Evolutionary conservation across 768 basidiomycete species (phyloP).

Genomic region (Amanita molliuscula): DNA sequence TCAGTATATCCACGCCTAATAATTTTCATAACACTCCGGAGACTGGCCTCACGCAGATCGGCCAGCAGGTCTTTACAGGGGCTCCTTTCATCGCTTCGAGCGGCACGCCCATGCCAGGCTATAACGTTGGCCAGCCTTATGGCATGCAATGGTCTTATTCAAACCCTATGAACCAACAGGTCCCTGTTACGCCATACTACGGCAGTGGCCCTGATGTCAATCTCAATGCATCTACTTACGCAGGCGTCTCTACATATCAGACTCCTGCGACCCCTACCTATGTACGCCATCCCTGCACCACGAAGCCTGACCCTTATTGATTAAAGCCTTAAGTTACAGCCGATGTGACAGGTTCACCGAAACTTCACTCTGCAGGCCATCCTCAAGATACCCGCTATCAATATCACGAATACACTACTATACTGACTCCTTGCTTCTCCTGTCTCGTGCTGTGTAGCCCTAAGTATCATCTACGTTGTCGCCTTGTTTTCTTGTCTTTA

Average conservation of each 20-base stretch:
- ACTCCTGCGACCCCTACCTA: background rate
- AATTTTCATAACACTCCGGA: background rate
- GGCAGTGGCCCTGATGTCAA: background rate
- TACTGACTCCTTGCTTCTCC: background rate
- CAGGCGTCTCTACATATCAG: background rate
- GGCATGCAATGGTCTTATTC: background rate
- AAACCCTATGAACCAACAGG: background rate
- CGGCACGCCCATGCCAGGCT: background rate
- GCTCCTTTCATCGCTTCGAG: background rate
- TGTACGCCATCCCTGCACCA: background rate
- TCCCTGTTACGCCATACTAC: background rate
- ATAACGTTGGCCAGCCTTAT: background rate
- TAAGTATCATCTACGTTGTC: slow-evolving; percentile 1
- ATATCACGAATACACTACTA: background rate
- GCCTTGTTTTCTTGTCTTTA: slow-evolving; percentile 4
- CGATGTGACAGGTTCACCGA: background rate
- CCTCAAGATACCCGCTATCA: slow-evolving; percentile 1
- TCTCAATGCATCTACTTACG: background rate
- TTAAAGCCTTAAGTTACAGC: background rate
- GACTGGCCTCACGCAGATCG: background rate
- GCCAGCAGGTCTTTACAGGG: background rate
- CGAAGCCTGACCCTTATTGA: background rate
- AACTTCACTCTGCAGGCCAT: background rate
- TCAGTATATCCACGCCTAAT: background rate
- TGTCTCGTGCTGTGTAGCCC: background rate